Evolutionary conservation across 75 land plant species (phyloP).

Genomic region (Picea sitchensis): DNA sequence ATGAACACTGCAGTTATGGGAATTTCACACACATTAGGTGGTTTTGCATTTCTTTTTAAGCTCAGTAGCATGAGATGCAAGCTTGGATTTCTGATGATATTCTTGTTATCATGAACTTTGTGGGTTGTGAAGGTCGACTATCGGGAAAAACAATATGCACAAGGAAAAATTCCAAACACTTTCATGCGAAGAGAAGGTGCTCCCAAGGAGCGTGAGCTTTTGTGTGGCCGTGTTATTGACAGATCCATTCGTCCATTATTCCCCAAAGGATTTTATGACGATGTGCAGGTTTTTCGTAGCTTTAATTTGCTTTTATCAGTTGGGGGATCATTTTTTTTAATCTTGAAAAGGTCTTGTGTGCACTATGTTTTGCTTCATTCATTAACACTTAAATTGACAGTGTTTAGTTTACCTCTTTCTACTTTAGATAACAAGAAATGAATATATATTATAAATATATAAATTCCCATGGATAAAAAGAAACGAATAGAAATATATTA

Average conservation of each 20-base stretch:
- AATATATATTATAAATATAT: not conserved
- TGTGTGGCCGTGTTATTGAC: constrained; percentile 92
- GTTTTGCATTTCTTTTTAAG: not conserved
- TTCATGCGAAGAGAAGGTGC: constrained; percentile 95
- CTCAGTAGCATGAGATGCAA: not conserved
- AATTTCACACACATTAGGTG: not conserved
- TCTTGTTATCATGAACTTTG: not conserved
- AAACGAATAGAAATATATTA: not conserved
- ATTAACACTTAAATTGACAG: not conserved
- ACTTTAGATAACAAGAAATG: not conserved
- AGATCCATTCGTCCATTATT: constrained; percentile 87
- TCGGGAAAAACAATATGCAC: constrained; percentile 93
- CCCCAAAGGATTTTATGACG: constrained; percentile 86
- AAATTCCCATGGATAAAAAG: not conserved
- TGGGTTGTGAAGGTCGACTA: constrained; percentile 70
- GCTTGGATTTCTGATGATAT: not conserved
- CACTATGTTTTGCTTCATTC: not conserved
- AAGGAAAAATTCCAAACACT: constrained; percentile 85
- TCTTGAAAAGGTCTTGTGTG: not conserved
- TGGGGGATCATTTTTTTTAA: not conserved
- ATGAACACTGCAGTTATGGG: not conserved
- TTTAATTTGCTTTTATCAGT: not conserved
- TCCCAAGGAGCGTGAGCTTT: constrained; percentile 91
- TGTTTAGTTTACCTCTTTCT: not conserved
- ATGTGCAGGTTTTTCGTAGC: constrained; percentile 57